These are phyloP conservation scores for Spizellomyces sp. DNA, from an alignment of 192 early-diverging fungal species.

Conservation along the genomic window DNA sequence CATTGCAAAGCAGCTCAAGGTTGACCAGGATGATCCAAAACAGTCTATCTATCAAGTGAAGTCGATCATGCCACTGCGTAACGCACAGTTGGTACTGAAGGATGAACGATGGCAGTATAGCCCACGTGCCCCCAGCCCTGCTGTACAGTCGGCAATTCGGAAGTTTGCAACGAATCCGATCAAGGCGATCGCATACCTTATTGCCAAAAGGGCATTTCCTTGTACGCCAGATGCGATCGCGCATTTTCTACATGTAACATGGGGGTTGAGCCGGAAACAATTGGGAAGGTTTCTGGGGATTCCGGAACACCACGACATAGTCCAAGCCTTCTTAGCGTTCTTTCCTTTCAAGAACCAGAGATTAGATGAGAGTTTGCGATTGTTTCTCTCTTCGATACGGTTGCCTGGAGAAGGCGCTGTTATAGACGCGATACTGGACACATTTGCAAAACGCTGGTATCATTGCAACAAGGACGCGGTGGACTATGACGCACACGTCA, in stretches of 20 bases:
- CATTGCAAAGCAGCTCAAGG: constrained; percentile 65
- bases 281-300: constrained; percentile 61
- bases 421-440: constrained; percentile 57
- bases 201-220: constrained; percentile 56
- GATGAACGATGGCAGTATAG: constrained; percentile 32
- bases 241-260: constrained; percentile 67
- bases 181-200: constrained; percentile 56
- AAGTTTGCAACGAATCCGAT: constrained; percentile 63
- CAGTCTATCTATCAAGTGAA: constrained; percentile 32
- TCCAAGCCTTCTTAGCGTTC: constrained; percentile 56
- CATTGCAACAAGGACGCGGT: constrained; percentile 55
- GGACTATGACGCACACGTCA: constrained; percentile 27
- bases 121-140: constrained; percentile 47
- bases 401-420: constrained; percentile 52
- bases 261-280: constrained; percentile 59
- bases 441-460: constrained; percentile 67
- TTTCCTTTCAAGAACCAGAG: constrained; percentile 57
- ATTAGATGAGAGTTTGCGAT: constrained; percentile 61
- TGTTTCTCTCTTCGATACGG: constrained; percentile 54
- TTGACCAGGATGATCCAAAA: constrained; percentile 44
- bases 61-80: constrained; percentile 16
- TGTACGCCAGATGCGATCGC: constrained; percentile 65
- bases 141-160: constrained; percentile 58
- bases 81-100: constrained; percentile 30
- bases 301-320: constrained; percentile 55